Conservation (phyloP, 2,329 filamentous ascomycete genomes). For the Tolypocladium tundrense region DNA sequence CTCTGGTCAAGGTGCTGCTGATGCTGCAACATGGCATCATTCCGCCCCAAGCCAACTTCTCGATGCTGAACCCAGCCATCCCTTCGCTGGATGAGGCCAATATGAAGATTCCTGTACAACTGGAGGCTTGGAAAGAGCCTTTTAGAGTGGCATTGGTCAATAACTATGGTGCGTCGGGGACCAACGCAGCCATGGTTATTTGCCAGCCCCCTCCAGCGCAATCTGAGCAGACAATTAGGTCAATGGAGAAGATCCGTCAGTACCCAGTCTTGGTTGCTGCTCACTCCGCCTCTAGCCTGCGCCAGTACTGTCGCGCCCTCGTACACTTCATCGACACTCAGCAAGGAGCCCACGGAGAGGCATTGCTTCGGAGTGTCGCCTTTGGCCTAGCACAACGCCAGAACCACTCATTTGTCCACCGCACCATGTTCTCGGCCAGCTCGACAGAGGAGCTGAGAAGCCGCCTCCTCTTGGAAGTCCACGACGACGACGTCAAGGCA, state of each 20-base stretch:
- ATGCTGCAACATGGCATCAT: slow-evolving; percentile 17
- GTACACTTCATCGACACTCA: neutral
- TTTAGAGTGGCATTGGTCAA: slow-evolving; percentile 18
- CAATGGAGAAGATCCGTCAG: neutral
- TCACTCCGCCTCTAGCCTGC: neutral
- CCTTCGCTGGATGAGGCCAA: slow-evolving; percentile 4
- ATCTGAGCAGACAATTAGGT: neutral
- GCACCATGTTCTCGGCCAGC: neutral
- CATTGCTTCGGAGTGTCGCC: neutral
- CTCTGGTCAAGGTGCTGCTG: slow-evolving; percentile 19
- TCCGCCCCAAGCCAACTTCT: slow-evolving; percentile 15
- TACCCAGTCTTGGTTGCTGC: neutral
- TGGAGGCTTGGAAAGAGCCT: slow-evolving; percentile 9
- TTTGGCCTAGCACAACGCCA: neutral
- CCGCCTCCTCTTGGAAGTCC: neutral
- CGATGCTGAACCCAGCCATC: slow-evolving; percentile 17
- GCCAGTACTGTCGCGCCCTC: neutral
- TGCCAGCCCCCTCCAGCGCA: neutral
- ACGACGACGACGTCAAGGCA: neutral
- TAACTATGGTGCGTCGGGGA: slow-evolving; percentile 25
- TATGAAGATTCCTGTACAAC: slow-evolving; percentile 4
- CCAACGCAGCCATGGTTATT: slow-evolving; percentile 15
- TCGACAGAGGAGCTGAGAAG: neutral
- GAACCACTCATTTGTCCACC: neutral
- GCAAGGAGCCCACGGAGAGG: neutral